Base-by-base conservation (phyloP, 345 rosid genomes). In the Populus alba region DNA sequence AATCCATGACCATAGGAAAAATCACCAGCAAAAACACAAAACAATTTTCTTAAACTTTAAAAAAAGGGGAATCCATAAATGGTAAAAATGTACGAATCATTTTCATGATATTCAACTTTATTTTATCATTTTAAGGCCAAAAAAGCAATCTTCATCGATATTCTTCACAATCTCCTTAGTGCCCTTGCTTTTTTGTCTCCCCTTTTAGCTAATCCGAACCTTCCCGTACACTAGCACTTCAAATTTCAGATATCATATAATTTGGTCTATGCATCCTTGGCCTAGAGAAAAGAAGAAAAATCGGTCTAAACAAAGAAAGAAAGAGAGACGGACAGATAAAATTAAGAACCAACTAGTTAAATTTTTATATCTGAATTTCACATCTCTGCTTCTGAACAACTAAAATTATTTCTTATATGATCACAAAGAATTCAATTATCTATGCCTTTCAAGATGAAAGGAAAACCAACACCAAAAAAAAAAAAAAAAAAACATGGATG, bases 381-480 rank as follows among this genome's bases (percentile, higher is more conserved):
- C 74, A 72, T 76, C 69, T 76, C 74, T 78, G 57, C 78, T 81
- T 43, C 41, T 63, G 77, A 83, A 47, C 38, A 80, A 59, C 71
- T 72, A 65, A 62, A 65, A 33, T 78, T 66, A 81, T 73, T 73
- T 22, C 43, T 74, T 20, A 69, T 38, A 65, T 77, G 55, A 75
- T 70, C 77, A 77, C 84, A 86, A 86, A 85, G 83, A 86, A 81
- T 70, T 78, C 79, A 75, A 80, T 72, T 78, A 78, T 85, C 77
- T 77, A 81, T 66, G 76, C 78, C 80, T 78, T 84, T 78, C 86
- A 80, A 82, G 85, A 82, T 67, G 77, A 76, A 78, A 86, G 39
- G 74, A 62, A 35, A 65, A 72, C 16, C 20, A 37, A 49, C 61
- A 31, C 62, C n/a, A n/a, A n/a, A n/a, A 27, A 27, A 43, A 53